Conservation (phyloP, 2,329 filamentous ascomycete genomes). For the Aspergillus latus region DNA sequence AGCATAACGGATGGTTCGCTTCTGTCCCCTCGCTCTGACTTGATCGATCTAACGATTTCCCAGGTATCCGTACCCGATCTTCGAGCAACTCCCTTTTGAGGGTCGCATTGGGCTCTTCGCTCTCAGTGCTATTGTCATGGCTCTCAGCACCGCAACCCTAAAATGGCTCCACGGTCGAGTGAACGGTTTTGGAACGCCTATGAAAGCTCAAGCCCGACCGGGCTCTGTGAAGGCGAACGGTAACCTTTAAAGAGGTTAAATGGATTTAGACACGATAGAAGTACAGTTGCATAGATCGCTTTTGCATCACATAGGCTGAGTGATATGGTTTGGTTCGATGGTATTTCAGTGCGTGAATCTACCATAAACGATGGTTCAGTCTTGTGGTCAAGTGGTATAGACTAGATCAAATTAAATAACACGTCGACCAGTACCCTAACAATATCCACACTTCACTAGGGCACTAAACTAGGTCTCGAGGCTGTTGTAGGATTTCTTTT, state of each 20-base stretch:
- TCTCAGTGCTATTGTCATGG: constrained; percentile 69
- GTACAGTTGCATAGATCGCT: neutral
- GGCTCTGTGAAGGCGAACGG: constrained; percentile 32
- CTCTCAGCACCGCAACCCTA: constrained; percentile 65
- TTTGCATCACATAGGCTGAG: neutral
- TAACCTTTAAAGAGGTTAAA: constrained; percentile 15
- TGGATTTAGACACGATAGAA: neutral
- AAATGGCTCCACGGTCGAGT: constrained; percentile 66
- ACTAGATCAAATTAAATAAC: too few species aligned
- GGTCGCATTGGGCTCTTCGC: constrained; percentile 70
- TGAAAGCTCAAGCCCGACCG: constrained; percentile 26
- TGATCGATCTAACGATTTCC: constrained; percentile 15
- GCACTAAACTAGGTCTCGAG: too few species aligned
- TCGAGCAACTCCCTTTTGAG: constrained; percentile 64
- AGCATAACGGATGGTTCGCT: constrained; percentile 57
- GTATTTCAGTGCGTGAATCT: neutral
- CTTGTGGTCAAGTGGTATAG: too few species aligned
- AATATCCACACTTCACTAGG: too few species aligned
- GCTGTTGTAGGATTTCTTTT: too few species aligned
- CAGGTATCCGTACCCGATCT: constrained; percentile 85
- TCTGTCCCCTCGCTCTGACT: neutral
- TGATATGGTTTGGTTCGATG: neutral
- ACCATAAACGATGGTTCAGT: too few species aligned
- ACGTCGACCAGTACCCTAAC: too few species aligned
- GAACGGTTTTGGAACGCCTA: constrained; percentile 36